phyloP scores from a whole-genome alignment of 2,329 filamentous ascomycete genomes.

The Alternaria gaisen region DNA sequence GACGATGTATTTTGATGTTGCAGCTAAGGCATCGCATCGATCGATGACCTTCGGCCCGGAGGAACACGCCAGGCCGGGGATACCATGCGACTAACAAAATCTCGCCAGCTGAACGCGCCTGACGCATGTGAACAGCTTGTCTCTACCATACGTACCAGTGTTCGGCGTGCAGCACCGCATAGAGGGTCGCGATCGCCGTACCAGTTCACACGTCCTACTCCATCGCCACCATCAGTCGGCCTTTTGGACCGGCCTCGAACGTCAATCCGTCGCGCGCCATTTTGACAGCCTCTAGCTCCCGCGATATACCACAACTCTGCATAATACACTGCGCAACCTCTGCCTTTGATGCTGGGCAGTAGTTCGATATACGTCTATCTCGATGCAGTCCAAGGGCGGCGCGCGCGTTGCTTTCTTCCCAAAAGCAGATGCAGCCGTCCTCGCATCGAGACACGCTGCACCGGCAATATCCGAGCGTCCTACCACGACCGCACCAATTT shows the following conservation, averaged over 20 bases:
- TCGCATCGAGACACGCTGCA: slow-evolving; percentile 29
- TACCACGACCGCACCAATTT: slow-evolving; percentile 30
- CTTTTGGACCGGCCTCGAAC: slow-evolving; percentile 6
- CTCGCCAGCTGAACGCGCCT: neutral
- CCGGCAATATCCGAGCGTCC: slow-evolving; percentile 30
- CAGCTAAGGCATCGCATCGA: slow-evolving; percentile 3
- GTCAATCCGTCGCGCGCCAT: slow-evolving; percentile 4
- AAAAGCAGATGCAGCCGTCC: slow-evolving; percentile 37
- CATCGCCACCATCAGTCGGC: neutral
- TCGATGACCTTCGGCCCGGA: slow-evolving; percentile 11
- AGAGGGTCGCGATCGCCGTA: neutral
- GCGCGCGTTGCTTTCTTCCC: slow-evolving; percentile 37
- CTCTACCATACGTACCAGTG: neutral
- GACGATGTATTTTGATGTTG: neutral
- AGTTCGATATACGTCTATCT: neutral
- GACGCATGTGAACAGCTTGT: neutral
- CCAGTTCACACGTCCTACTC: neutral
- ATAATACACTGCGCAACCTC: neutral
- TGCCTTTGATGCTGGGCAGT: slow-evolving; percentile 8
- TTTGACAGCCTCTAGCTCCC: slow-evolving; percentile 13
- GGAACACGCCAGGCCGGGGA: slow-evolving; percentile 4
- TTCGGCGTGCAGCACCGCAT: neutral
- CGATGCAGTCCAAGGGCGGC: slow-evolving; percentile 21
- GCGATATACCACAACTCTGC: slow-evolving; percentile 1
- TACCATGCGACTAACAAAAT: slow-evolving; percentile 8